A percentile compares a stretch with the other conserved stretches of the same genome.
Evolutionary conservation across 2,329 filamentous ascomycete genomes (phyloP).

Genomic region (Aspergillus nomiae): DNA sequence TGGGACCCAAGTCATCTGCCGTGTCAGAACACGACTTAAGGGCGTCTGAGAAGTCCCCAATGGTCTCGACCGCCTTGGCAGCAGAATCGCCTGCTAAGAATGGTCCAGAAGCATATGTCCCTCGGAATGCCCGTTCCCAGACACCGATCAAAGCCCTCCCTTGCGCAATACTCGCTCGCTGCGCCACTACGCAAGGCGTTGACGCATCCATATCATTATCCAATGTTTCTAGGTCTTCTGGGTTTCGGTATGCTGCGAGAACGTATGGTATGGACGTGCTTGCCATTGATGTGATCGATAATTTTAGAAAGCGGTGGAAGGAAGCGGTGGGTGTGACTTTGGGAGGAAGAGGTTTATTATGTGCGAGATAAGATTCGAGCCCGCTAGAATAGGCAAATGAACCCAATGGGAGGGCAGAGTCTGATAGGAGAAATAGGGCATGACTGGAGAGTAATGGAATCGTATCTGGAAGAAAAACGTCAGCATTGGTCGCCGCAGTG

Average conservation of each 20-base stretch:
- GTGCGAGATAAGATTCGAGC: slow-evolving; percentile 65
- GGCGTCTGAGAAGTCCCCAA: slow-evolving; percentile 41
- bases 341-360: slow-evolving; percentile 48
- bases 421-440: slow-evolving; percentile 62
- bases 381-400: slow-evolving; percentile 68
- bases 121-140: slow-evolving; percentile 59
- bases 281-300: slow-evolving; percentile 60
- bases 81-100: slow-evolving; percentile 18
- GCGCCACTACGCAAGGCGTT: slow-evolving; percentile 63
- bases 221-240: slow-evolving; percentile 52
- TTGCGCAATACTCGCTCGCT: slow-evolving; percentile 62
- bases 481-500: background rate
- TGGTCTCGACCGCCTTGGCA: slow-evolving; percentile 26
- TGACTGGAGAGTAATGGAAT: slow-evolving; percentile 42
- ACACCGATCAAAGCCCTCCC: slow-evolving; percentile 61
- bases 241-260: slow-evolving; percentile 55
- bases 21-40: slow-evolving; percentile 38
- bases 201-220: slow-evolving; percentile 67
- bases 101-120: slow-evolving; percentile 29
- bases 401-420: slow-evolving; percentile 65
- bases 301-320: slow-evolving; percentile 59
- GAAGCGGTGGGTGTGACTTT: slow-evolving; percentile 36
- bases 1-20: slow-evolving; percentile 37
- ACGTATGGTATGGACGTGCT: slow-evolving; percentile 63
- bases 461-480: slow-evolving; percentile 4